These are phyloP conservation scores for Termitomyces titanicus DNA, from an alignment of 768 basidiomycete genomes.

Conservation along the genomic window DNA sequence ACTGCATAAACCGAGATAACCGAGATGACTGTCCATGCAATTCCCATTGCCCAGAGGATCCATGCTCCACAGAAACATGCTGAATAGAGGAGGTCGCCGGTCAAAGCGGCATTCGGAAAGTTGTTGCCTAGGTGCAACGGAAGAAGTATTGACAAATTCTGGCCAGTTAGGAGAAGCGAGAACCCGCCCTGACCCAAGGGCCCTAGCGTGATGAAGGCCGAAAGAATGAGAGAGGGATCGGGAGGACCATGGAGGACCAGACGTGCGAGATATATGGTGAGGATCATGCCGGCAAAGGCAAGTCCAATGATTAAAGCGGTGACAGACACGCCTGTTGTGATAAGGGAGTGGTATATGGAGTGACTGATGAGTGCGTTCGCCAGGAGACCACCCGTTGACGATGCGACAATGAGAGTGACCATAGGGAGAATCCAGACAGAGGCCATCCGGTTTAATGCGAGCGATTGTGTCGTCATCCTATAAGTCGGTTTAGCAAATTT, in stretches of 20 bases:
- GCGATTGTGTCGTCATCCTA: conserved; percentile 54
- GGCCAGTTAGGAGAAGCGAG: conserved; percentile 43
- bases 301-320: conserved; percentile 34
- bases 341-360: conserved; percentile 34
- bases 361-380: conserved; percentile 35
- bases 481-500: not conserved
- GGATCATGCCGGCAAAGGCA: conserved; percentile 48
- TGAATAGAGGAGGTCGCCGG: conserved; percentile 40
- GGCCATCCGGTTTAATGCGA: conserved; percentile 42
- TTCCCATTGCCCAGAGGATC: conserved; percentile 51
- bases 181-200: conserved; percentile 58
- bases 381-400: conserved; percentile 52
- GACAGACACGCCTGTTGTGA: conserved; percentile 44
- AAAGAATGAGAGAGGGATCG: conserved; percentile 34
- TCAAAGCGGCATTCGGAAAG: conserved; percentile 26
- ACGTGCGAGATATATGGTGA: conserved; percentile 49
- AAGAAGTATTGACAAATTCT: conserved; percentile 30
- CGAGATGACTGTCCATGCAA: conserved; percentile 47
- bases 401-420: conserved; percentile 56
- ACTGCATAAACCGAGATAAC: conserved; percentile 35
- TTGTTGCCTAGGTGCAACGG: conserved; percentile 21
- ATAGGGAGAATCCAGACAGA: conserved; percentile 62
- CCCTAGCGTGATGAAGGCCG: conserved; percentile 54
- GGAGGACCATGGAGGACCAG: conserved; percentile 45
- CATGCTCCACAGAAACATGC: conserved; percentile 44